Evolutionary conservation across 352 stramenopile genomes (phyloP).

Genomic region (Phytopythium mirpurense): DNA sequence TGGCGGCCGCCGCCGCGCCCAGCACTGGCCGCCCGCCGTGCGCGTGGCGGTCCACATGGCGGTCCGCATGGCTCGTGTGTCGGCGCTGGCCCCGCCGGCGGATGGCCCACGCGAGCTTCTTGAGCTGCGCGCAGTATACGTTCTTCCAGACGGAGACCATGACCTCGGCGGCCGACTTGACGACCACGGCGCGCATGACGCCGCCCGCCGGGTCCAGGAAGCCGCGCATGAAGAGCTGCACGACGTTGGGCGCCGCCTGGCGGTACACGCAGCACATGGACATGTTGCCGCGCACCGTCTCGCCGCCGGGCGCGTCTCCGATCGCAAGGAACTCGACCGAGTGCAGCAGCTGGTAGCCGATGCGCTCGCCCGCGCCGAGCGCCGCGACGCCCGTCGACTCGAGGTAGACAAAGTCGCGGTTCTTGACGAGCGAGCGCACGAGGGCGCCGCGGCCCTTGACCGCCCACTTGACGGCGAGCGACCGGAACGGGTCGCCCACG

Average conservation of each 20-base stretch:
- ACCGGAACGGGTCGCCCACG: slow-evolving; percentile 36
- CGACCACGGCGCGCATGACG: slow-evolving; percentile 33
- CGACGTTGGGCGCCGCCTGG: slow-evolving; percentile 35
- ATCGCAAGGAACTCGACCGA: slow-evolving; percentile 53
- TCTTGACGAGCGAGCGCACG: slow-evolving; percentile 39
- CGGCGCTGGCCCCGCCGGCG: slow-evolving; percentile 10
- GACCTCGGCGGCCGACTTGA: slow-evolving; percentile 37
- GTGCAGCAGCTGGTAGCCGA: slow-evolving; percentile 66
- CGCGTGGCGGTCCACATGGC: not conserved
- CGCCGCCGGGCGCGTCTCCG: slow-evolving; percentile 18
- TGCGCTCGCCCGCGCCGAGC: slow-evolving; percentile 30
- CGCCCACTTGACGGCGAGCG: slow-evolving; percentile 46
- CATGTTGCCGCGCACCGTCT: slow-evolving; percentile 44
- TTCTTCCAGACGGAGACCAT: slow-evolving; percentile 42
- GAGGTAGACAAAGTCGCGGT: slow-evolving; percentile 59
- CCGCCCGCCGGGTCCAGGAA: slow-evolving; percentile 37
- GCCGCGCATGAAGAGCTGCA: slow-evolving; percentile 39
- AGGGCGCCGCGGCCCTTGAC: slow-evolving; percentile 38
- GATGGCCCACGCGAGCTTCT: slow-evolving; percentile 35
- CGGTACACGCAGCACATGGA: slow-evolving; percentile 48
- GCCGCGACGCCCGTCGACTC: slow-evolving; percentile 41
- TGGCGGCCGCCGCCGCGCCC: not conserved
- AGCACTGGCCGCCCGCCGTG: slow-evolving; percentile 5
- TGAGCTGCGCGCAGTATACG: slow-evolving; percentile 41
- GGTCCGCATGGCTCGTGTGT: not conserved